These are phyloP conservation scores for Pseudogymnoascus destructans DNA, from an alignment of 2,329 filamentous ascomycete genomes.

Conservation along the genomic window DNA sequence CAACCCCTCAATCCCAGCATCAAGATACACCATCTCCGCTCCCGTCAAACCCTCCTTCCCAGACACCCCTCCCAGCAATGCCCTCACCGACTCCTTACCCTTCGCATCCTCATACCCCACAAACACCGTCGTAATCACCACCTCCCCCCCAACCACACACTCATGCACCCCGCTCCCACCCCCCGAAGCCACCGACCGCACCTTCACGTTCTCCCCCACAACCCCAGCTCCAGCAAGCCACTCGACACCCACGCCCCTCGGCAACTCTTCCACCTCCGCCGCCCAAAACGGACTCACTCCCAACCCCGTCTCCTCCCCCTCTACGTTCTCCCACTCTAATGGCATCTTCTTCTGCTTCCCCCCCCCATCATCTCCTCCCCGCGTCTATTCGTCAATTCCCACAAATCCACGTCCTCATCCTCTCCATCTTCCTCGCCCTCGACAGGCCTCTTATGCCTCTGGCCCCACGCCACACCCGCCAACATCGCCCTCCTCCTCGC, in stretches of 20 bases:
- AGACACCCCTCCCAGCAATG: too few species aligned
- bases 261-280: conserved; percentile 64
- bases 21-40: conserved; percentile 8
- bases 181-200: conserved; percentile 9
- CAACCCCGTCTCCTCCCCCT: conserved; percentile 16
- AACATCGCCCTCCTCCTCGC: conserved; percentile 28
- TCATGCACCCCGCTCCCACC: background rate
- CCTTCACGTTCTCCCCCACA: conserved; percentile 15
- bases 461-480: conserved; percentile 37
- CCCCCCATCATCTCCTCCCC: conserved; percentile 27
- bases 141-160: background rate
- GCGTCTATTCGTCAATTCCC: conserved; percentile 50
- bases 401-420: conserved; percentile 46
- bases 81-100: background rate
- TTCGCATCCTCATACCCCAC: conserved; percentile 13
- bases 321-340: conserved; percentile 39
- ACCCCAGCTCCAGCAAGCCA: conserved; percentile 65
- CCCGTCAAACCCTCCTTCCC: conserved; percentile 7
- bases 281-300: conserved; percentile 56
- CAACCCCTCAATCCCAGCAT: conserved; percentile 11
- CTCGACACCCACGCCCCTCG: conserved; percentile 62
- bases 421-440: conserved; percentile 41
- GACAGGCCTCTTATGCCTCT: conserved; percentile 20
- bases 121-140: background rate
- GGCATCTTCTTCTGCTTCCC: conserved; percentile 25